Conservation (phyloP, 495 filamentous ascomycete species). For the Amorphotheca resinae region DNA sequence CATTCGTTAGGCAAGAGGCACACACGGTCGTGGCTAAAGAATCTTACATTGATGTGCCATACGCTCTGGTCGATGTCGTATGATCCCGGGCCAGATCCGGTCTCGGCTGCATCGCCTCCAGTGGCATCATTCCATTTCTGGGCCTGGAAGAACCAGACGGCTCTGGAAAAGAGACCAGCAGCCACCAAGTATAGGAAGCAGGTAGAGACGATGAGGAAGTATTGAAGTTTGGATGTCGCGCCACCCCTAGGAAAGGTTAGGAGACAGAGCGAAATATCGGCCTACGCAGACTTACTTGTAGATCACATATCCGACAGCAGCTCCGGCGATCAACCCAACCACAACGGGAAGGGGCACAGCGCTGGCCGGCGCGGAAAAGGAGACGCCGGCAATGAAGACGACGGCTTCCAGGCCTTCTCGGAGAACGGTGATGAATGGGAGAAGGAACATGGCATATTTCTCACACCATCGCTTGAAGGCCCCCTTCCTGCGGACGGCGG, state of each 20-base stretch:
- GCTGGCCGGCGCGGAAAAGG: constrained; percentile 57
- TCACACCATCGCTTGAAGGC: constrained; percentile 52
- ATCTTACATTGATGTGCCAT: constrained; percentile 78
- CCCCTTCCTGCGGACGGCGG: constrained; percentile 15
- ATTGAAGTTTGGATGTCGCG: constrained; percentile 49
- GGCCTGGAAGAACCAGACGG: constrained; percentile 60
- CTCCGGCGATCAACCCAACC: constrained; percentile 51
- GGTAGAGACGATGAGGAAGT: constrained; percentile 71
- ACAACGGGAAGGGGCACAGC: constrained; percentile 66
- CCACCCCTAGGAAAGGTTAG: constrained; percentile 28
- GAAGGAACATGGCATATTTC: constrained; percentile 70
- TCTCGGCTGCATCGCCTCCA: constrained; percentile 63
- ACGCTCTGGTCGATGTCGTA: constrained; percentile 78
- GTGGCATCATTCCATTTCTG: constrained; percentile 51
- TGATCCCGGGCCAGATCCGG: constrained; percentile 67
- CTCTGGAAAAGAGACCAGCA: constrained; percentile 67
- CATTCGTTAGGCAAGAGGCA: too few species aligned
- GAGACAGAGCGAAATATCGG: background rate
- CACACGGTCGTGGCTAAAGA: too few species aligned
- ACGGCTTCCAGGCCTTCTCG: constrained; percentile 74
- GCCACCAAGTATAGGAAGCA: constrained; percentile 81
- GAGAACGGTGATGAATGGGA: constrained; percentile 76
- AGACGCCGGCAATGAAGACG: constrained; percentile 71
- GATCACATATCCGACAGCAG: constrained; percentile 52
- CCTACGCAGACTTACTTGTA: constrained; percentile 49